phyloP scores from a whole-genome alignment of 2,329 filamentous ascomycete species.

The Pyrenophora seminiperda region DNA sequence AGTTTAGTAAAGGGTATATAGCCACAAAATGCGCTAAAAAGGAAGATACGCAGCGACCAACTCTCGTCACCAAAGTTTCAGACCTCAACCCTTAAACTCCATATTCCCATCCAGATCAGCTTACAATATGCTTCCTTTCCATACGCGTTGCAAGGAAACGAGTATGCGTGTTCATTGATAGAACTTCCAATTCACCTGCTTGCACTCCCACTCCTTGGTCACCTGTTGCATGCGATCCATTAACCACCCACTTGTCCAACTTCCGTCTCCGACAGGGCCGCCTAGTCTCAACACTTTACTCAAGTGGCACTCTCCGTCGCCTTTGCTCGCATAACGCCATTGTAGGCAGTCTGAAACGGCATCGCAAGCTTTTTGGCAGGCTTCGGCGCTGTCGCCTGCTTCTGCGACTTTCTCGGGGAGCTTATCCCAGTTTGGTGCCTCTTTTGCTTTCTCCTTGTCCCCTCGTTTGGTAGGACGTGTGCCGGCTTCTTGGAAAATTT shows the following conservation, averaged over 20 bases:
- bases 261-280: conserved; percentile 22
- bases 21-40: too few relatives aligned
- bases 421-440: conserved; percentile 23
- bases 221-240: conserved; percentile 34
- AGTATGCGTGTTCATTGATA: conserved; percentile 19
- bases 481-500: conserved; percentile 5
- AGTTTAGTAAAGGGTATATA: too few relatives aligned
- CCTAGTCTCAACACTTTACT: conserved; percentile 41
- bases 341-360: conserved; percentile 44
- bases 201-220: conserved; percentile 35
- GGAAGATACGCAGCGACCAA: too few relatives aligned
- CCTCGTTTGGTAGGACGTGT: neutral
- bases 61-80: too few relatives aligned
- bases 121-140: too few relatives aligned
- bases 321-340: conserved; percentile 37
- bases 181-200: conserved; percentile 37
- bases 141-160: neutral
- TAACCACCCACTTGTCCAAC: conserved; percentile 47
- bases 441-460: conserved; percentile 4
- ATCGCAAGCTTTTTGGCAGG: conserved; percentile 39
- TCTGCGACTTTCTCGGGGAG: conserved; percentile 25
- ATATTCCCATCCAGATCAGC: neutral
- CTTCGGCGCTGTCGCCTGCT: conserved; percentile 29
- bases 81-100: neutral
- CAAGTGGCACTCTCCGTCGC: conserved; percentile 41